Evolutionary conservation across 306 rosid species (phyloP).

Genomic region (Casuarina glauca): DNA sequence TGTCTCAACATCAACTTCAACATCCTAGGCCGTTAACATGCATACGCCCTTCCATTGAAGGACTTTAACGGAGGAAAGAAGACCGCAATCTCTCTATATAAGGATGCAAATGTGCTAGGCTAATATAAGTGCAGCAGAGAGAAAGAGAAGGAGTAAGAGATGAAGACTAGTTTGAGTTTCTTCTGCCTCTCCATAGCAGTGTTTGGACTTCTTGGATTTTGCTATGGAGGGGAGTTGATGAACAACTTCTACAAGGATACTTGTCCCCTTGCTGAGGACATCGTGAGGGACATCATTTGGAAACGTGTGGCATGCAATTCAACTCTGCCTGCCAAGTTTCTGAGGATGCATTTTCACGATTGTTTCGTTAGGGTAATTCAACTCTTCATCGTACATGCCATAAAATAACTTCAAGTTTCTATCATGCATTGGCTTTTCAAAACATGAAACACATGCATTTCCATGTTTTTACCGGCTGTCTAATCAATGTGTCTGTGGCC

Average conservation of each 20-base stretch:
- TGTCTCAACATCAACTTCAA: background rate
- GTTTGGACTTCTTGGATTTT: background rate
- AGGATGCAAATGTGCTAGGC: background rate
- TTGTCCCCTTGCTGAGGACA: slow-evolving; percentile 30
- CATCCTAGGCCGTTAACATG: background rate
- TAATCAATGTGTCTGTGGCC: too few relatives aligned
- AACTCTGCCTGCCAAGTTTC: slow-evolving; percentile 33
- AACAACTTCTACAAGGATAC: slow-evolving; percentile 13
- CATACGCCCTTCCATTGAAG: background rate
- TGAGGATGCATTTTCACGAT: slow-evolving; percentile 48
- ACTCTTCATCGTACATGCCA: too few relatives aligned
- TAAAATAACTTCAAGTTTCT: too few relatives aligned
- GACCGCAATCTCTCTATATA: background rate
- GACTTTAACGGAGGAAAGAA: background rate
- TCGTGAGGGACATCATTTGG: slow-evolving; percentile 14
- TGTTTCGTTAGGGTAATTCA: slow-evolving; percentile 43
- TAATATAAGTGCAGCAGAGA: background rate
- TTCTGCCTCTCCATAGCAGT: slow-evolving; percentile 5
- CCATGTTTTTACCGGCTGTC: too few relatives aligned
- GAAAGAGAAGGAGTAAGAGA: background rate
- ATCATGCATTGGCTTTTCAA: too few relatives aligned
- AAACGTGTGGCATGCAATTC: slow-evolving; percentile 19
- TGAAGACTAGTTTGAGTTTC: background rate
- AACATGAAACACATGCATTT: too few relatives aligned
- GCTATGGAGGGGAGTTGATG: slow-evolving; percentile 12